A percentile compares a stretch with the other conserved stretches of the same genome.
Conservation (phyloP, 2,329 filamentous ascomycete species). For the Diplodia scrobiculata region DNA sequence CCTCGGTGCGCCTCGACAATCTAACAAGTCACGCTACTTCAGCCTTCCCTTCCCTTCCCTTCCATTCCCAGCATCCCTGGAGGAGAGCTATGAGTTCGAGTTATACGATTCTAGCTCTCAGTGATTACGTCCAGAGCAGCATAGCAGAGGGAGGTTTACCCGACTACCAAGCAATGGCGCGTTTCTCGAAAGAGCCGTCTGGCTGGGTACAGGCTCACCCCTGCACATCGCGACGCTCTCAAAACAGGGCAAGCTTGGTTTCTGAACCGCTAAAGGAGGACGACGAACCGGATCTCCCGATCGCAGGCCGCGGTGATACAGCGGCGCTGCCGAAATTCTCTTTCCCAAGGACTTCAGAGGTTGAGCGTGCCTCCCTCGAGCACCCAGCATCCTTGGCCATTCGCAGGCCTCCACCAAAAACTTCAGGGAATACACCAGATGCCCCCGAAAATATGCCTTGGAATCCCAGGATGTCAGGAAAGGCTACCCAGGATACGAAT, state of each 20-base stretch:
- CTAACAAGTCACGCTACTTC: not conserved
- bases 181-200: not conserved
- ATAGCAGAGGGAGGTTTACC: not conserved
- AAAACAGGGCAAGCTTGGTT: not conserved
- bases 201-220: conserved; percentile 1
- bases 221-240: not conserved
- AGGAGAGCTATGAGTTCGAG: not conserved
- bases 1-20: too few relatives aligned
- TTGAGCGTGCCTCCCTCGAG: not conserved
- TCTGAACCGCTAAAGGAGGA: not conserved
- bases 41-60: too few relatives aligned
- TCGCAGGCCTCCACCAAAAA: not conserved
- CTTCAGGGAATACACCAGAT: not conserved
- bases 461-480: not conserved
- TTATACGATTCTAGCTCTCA: not conserved
- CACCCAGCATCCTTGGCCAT: not conserved
- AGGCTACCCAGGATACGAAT: not conserved
- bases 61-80: not conserved
- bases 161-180: not conserved
- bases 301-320: not conserved
- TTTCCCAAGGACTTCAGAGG: not conserved
- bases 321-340: not conserved
- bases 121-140: not conserved
- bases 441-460: not conserved
- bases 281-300: not conserved